Percentiles rank a stretch among this genome's conserved stretches.
Conservation (phyloP, 225 moss, liverwort and hornwort species). For the Straminergon stramineum region DNA sequence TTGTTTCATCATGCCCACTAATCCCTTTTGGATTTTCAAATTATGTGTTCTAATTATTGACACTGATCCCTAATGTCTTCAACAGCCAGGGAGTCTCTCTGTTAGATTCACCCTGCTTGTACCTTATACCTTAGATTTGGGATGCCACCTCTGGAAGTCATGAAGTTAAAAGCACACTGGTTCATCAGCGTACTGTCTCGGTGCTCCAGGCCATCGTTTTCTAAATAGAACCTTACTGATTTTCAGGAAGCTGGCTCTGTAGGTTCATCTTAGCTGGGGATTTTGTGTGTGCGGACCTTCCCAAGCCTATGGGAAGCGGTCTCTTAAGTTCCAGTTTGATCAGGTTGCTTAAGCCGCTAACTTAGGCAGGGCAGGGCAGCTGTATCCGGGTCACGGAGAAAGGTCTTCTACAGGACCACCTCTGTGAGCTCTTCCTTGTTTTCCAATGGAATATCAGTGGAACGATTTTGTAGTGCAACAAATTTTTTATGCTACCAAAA, state of each 20-base stretch:
- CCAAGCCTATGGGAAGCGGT: conserved; percentile 38
- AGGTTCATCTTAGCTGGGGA: conserved; percentile 14
- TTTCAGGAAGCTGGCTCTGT: conserved; percentile 6
- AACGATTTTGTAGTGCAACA: conserved; percentile 42
- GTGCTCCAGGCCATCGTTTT: conserved; percentile 14
- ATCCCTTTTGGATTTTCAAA: conserved; percentile 15
- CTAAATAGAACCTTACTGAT: neutral
- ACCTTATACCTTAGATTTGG: conserved; percentile 38
- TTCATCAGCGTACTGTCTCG: neutral
- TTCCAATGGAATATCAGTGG: conserved; percentile 33
- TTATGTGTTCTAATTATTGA: conserved; percentile 51
- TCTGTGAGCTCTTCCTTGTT: conserved; percentile 34
- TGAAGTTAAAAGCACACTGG: conserved; percentile 13
- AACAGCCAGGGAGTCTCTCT: conserved; percentile 20
- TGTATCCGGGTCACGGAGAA: conserved; percentile 18
- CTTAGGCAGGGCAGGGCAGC: conserved; percentile 43
- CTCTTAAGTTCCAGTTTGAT: conserved; percentile 13
- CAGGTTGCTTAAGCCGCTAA: conserved; percentile 33
- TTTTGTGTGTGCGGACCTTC: conserved; percentile 30
- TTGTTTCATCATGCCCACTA: conserved; percentile 15
- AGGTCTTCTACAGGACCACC: conserved; percentile 3
- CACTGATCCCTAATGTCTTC: conserved; percentile 31
- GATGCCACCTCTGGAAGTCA: conserved; percentile 17
- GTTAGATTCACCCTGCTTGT: conserved; percentile 28
- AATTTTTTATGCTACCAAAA: conserved; percentile 3